phyloP scores from a whole-genome alignment of 2,329 filamentous ascomycete species.

The Boeremia exigua region DNA sequence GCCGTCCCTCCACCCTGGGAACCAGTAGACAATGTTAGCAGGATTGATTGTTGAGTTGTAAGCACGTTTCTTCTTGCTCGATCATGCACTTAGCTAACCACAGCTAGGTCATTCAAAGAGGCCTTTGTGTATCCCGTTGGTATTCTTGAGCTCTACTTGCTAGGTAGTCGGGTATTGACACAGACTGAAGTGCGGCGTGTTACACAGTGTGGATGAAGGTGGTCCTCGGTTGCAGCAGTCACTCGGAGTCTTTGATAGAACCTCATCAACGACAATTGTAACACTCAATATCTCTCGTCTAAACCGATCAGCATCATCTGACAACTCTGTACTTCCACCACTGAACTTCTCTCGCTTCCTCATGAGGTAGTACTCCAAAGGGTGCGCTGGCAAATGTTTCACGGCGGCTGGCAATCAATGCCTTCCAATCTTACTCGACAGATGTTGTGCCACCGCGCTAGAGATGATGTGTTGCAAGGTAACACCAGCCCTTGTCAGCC shows the following conservation, averaged over 20 bases:
- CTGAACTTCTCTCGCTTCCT: conserved; percentile 2
- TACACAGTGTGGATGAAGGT: no score
- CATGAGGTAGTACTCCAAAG: conserved; percentile 4
- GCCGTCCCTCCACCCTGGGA: neutral
- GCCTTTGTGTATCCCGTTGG: neutral
- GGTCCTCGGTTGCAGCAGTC: no score
- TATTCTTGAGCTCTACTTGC: no score
- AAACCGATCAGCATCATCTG: conserved; percentile 9
- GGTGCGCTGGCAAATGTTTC: conserved; percentile 36
- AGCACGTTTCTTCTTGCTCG: neutral
- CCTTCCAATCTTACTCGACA: conserved; percentile 25
- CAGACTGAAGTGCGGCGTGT: neutral
- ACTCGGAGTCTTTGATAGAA: neutral
- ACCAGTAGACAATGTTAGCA: neutral
- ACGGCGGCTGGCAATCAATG: conserved; percentile 16
- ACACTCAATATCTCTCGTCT: neutral
- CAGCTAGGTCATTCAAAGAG: neutral
- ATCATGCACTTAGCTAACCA: neutral
- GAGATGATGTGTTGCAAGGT: conserved; percentile 26
- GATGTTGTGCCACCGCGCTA: conserved; percentile 27
- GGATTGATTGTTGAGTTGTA: conserved; percentile 1
- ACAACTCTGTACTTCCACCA: conserved; percentile 8
- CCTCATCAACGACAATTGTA: neutral
- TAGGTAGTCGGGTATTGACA: neutral
- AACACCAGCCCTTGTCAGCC: conserved; percentile 7